Evolutionary conservation across 2,329 filamentous ascomycete species (phyloP), one percentile per base, ranked within the genome.

Genomic region (Mycosphaerelloides madeirae): DNA sequence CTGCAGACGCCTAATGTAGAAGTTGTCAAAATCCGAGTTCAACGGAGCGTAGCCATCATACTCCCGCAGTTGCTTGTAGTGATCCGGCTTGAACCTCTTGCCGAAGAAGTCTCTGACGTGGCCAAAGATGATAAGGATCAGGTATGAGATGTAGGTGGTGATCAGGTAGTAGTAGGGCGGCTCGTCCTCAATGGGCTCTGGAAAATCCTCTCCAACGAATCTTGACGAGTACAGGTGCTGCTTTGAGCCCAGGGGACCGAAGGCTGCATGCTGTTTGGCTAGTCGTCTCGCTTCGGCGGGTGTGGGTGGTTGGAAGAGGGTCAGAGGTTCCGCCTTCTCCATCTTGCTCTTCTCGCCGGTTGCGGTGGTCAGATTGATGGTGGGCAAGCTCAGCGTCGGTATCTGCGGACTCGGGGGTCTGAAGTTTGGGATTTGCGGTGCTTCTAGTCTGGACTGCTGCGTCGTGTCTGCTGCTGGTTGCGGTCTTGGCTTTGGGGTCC

Each of bases 1-100:
- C 76, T 98, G 97, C 63, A 98, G 69, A 49, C 93, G 79, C 45
- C 93, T 81, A 45, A 91, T 87, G 69, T 98, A 98, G 68, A 98
- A 98, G 68, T 91, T 97, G 74, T 98, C 93, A 64, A 98, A 98
- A 68, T 98, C 93, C 60, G 89, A 94, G 68, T 96, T 97, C 54
- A 98, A 77, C 2, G 93, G 89, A 9, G 91, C 93, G 63, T 95
- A 97, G 51, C 93, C 93, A 64, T 95, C 87, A 54, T 81, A 79
- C 29, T 84, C 78, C 64, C 85, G 85, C 60, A 97, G 74, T 59
- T 93, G 84, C 62, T 81, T 83, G 69, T 97, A 97, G 61, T 88
- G 85, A 64, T 86, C 81, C 66, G 89, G 81, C 64, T 84, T 85
- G 70, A 98, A 96, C 50, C 87, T 81, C 76, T 97, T 96, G 67